Conservation (phyloP, 176 grass and related monocot species). For the Avena atlantica region DNA sequence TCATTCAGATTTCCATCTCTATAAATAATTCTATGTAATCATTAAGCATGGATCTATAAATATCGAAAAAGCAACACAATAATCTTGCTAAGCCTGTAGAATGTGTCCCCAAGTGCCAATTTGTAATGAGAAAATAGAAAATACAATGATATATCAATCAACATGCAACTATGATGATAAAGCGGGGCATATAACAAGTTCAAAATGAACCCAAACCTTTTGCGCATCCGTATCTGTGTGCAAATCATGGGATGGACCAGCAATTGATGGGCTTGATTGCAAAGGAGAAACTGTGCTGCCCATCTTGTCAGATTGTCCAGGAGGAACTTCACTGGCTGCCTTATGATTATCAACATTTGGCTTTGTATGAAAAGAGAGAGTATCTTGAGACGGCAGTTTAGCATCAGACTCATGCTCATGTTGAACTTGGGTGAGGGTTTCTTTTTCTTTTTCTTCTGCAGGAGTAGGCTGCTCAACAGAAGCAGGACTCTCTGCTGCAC, state of each 20-base stretch:
- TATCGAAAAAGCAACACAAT: background rate
- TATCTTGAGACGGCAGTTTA: constrained; percentile 44
- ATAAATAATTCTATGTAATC: constrained; percentile 13
- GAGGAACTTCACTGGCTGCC: constrained; percentile 41
- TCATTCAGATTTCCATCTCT: constrained; percentile 13
- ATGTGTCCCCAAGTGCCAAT: constrained; percentile 3
- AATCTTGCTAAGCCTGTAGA: constrained; percentile 8
- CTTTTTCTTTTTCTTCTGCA: constrained; percentile 54
- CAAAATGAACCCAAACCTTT: constrained; percentile 59
- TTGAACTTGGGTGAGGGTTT: constrained; percentile 41
- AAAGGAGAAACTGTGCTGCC: constrained; percentile 35
- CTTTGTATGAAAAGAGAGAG: constrained; percentile 40
- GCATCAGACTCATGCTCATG: constrained; percentile 49
- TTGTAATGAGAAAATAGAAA: constrained; percentile 13
- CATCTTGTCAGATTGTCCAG: constrained; percentile 45
- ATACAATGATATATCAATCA: background rate
- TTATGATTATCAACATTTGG: constrained; percentile 48
- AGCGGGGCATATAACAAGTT: constrained; percentile 2
- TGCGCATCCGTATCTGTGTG: constrained; percentile 29
- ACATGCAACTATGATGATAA: constrained; percentile 33
- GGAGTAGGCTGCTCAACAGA: constrained; percentile 38
- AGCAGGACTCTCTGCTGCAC: constrained; percentile 36
- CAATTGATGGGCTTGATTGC: constrained; percentile 42
- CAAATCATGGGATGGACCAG: constrained; percentile 36
- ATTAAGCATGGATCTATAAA: constrained; percentile 13